A percentile compares a stretch with the other conserved stretches of the same genome.
phyloP scores from a whole-genome alignment of 2,329 filamentous ascomycete species.

The Helotiales sp. region DNA sequence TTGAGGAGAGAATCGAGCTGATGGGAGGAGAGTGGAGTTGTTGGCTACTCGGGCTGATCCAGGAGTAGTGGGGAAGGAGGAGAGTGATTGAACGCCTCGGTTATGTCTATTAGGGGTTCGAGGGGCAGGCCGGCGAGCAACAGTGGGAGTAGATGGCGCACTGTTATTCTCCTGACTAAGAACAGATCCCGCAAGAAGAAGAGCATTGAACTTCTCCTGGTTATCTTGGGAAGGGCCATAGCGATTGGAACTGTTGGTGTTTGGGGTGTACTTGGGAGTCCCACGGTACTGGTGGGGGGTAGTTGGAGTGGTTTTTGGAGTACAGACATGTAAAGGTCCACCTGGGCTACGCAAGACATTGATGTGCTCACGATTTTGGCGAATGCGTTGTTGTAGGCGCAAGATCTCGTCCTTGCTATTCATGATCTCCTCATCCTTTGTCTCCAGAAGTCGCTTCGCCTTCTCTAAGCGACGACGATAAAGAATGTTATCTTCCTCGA shows the following conservation, averaged over 20 bases:
- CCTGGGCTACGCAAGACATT: slow-evolving; percentile 78
- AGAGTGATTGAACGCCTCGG: slow-evolving; percentile 80
- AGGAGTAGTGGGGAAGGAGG: slow-evolving; percentile 82
- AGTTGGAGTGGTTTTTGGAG: slow-evolving; percentile 56
- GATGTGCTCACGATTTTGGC: slow-evolving; percentile 87
- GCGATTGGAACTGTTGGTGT: slow-evolving; percentile 44
- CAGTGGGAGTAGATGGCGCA: slow-evolving; percentile 70
- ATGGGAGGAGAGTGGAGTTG: slow-evolving; percentile 62
- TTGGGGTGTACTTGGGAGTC: slow-evolving; percentile 58
- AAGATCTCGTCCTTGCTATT: slow-evolving; percentile 76
- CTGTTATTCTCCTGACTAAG: slow-evolving; percentile 78
- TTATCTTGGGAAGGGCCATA: slow-evolving; percentile 59
- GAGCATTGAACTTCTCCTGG: slow-evolving; percentile 73
- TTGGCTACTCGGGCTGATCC: slow-evolving; percentile 53
- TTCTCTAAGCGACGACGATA: slow-evolving; percentile 69
- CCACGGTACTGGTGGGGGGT: slow-evolving; percentile 49
- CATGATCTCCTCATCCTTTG: slow-evolving; percentile 75
- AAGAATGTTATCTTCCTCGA: slow-evolving; percentile 68
- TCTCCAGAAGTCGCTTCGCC: slow-evolving; percentile 78
- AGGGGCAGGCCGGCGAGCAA: slow-evolving; percentile 39
- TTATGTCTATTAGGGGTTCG: slow-evolving; percentile 66
- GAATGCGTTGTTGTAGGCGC: slow-evolving; percentile 80
- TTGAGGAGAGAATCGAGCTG: slow-evolving; percentile 65
- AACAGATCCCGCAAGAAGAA: slow-evolving; percentile 76
- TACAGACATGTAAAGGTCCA: slow-evolving; percentile 67